Conservation (phyloP, 176 grass and related monocot genomes). For the Pharus latifolius region DNA sequence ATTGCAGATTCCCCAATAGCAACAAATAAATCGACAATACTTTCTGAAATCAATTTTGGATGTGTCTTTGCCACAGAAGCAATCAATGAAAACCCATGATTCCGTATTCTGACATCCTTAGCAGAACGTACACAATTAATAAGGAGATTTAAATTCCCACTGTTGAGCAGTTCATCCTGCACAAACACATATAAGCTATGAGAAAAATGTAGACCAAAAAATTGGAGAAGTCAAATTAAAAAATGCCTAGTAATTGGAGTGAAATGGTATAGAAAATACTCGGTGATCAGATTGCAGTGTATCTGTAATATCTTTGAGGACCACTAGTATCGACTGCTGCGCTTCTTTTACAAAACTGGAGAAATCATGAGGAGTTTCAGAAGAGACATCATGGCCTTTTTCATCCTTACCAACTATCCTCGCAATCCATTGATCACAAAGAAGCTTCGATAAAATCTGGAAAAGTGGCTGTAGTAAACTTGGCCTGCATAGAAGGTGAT, state of each 20-base stretch:
- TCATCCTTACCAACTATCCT: slow-evolving; percentile 28
- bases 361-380: slow-evolving; percentile 30
- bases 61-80: slow-evolving; percentile 66
- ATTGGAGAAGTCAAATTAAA: background rate
- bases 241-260: background rate
- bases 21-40: slow-evolving; percentile 63
- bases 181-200: slow-evolving; percentile 18
- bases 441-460: slow-evolving; percentile 57
- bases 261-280: slow-evolving; percentile 23
- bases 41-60: slow-evolving; percentile 56
- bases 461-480: slow-evolving; percentile 66
- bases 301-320: slow-evolving; percentile 90
- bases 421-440: slow-evolving; percentile 44
- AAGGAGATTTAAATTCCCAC: slow-evolving; percentile 44
- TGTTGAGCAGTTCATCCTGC: slow-evolving; percentile 61
- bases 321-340: slow-evolving; percentile 56
- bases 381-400: slow-evolving; percentile 18
- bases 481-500: slow-evolving; percentile 22
- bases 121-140: slow-evolving; percentile 45
- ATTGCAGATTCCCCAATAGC: slow-evolving; percentile 72
- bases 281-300: slow-evolving; percentile 37
- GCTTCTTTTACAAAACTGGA: slow-evolving; percentile 46
- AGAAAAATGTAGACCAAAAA: slow-evolving; percentile 10
- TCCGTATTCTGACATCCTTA: slow-evolving; percentile 44
- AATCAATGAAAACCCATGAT: slow-evolving; percentile 67